phyloP scores from a whole-genome alignment of 768 basidiomycete genomes.

The Lentinula lateritia region DNA sequence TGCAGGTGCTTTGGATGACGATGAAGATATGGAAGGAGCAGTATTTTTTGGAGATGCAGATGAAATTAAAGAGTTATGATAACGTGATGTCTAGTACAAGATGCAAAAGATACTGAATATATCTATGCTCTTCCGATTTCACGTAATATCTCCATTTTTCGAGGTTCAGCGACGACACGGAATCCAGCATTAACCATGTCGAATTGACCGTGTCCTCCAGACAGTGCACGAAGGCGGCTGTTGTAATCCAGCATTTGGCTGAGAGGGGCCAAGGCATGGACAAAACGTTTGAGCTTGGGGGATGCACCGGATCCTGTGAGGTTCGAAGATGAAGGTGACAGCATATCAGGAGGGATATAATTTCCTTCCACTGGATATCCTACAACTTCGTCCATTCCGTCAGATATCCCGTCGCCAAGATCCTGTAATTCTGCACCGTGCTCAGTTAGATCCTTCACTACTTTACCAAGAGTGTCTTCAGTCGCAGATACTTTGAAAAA shows the following conservation, averaged over 20 bases:
- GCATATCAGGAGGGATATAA: slow-evolving; percentile 69
- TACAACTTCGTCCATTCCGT: slow-evolving; percentile 30
- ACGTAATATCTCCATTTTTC: slow-evolving; percentile 66
- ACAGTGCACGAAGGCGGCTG: slow-evolving; percentile 68
- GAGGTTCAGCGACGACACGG: slow-evolving; percentile 51
- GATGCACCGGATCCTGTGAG: slow-evolving; percentile 22
- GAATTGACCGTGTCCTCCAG: slow-evolving; percentile 78
- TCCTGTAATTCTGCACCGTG: slow-evolving; percentile 76
- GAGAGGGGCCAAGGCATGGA: slow-evolving; percentile 72
- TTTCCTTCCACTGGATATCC: slow-evolving; percentile 57
- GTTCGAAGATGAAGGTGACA: slow-evolving; percentile 62
- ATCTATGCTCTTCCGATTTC: slow-evolving; percentile 70
- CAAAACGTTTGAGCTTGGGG: slow-evolving; percentile 51
- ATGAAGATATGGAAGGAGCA: slow-evolving; percentile 70
- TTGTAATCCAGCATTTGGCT: slow-evolving; percentile 80
- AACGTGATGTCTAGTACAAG: slow-evolving; percentile 7
- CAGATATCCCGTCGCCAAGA: slow-evolving; percentile 36
- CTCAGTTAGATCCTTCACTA: slow-evolving; percentile 82
- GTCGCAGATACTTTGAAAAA: slow-evolving; percentile 61
- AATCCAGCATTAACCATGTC: slow-evolving; percentile 81
- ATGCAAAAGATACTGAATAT: slow-evolving; percentile 6
- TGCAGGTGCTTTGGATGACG: slow-evolving; percentile 61
- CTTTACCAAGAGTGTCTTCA: slow-evolving; percentile 66
- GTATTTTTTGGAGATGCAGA: slow-evolving; percentile 82
- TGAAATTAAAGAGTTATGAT: slow-evolving; percentile 57